Evolutionary conservation across 805 yeast species (phyloP), one percentile per base, ranked within the genome.

Genomic region (Sugiyamaella americana): DNA sequence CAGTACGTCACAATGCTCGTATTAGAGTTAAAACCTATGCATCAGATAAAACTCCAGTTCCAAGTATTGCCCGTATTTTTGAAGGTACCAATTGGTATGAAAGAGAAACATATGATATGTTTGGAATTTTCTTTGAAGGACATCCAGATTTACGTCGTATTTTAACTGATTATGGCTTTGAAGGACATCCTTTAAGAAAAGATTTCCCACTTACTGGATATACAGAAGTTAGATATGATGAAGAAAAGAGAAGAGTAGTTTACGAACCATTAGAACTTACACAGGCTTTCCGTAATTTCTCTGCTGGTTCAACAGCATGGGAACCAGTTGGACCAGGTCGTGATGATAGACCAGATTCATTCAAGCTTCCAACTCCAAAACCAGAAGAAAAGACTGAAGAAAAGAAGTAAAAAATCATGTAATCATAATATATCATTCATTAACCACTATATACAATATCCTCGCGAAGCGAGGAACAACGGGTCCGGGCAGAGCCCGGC

Each of bases 131-230:
- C 67, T 87, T 87, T 61, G 91, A 84, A 67, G 86, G 83, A 50
- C 95, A 87, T 66, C 95, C 95, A 4, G 95, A 86, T 66, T 73
- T 86, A 62, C 80, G 95, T 70, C 76, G 95, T 69, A 85, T 86
- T 65, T 76, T 86, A 80, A 86, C 95, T 47, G 95, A 86, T 68
- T 86, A 86, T 66, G 95, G 95, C 19, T 86, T 87, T 58, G 94
- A 85, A 68, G 95, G 95, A 45, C 93, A 86, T 63, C 95, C 95
- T 11, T 74, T 86, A 63, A 78, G 95, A 68, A 87, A 87, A 66
- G 95, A 87, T 67, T 87, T 87, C 83, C 95, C 95, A 57, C 81
- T 91, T 37, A 84, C 93, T 36, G 95, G 95, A 47, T 87, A 85
- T 70, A 85, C 93, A 41, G 95, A 87, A 71, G 87, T 86, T 36